Percentiles rank a stretch among this genome's conserved stretches.
Evolutionary conservation across 352 stramenopile species (phyloP).

Genomic region (Globisporangium splendens): DNA sequence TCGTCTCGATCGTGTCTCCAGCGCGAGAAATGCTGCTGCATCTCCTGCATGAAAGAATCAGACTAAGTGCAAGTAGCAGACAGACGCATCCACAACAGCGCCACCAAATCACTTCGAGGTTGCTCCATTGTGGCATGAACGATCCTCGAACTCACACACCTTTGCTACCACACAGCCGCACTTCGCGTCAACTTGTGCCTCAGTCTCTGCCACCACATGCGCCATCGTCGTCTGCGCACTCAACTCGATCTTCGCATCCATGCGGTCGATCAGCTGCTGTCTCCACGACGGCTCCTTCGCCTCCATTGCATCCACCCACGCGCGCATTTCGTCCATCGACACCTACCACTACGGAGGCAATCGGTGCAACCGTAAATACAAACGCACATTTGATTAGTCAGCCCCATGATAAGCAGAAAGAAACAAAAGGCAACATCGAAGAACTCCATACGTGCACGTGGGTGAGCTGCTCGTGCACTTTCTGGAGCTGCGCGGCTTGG

Average conservation of each 20-base stretch:
- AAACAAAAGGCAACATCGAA: neutral
- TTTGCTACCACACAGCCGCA: too few species aligned
- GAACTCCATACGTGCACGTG: neutral
- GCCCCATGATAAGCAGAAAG: neutral
- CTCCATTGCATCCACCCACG: neutral
- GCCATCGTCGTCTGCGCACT: neutral
- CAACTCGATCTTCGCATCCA: neutral
- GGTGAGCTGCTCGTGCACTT: conserved; percentile 8
- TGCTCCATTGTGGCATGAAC: neutral
- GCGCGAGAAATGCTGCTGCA: neutral
- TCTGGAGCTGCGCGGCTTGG: conserved; percentile 28
- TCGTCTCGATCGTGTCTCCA: neutral
- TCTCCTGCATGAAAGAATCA: neutral
- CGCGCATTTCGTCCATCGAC: neutral
- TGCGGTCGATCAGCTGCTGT: neutral
- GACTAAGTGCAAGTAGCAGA: neutral
- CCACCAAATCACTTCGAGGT: too few species aligned
- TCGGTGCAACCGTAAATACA: neutral
- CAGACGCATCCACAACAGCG: neutral
- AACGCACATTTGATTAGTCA: too few species aligned
- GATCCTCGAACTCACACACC: too few species aligned
- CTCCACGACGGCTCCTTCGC: neutral
- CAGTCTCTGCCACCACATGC: neutral
- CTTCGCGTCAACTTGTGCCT: neutral
- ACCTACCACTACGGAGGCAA: neutral